phyloP scores from a whole-genome alignment of 768 basidiomycete genomes.

The Boletus barrowsii region DNA sequence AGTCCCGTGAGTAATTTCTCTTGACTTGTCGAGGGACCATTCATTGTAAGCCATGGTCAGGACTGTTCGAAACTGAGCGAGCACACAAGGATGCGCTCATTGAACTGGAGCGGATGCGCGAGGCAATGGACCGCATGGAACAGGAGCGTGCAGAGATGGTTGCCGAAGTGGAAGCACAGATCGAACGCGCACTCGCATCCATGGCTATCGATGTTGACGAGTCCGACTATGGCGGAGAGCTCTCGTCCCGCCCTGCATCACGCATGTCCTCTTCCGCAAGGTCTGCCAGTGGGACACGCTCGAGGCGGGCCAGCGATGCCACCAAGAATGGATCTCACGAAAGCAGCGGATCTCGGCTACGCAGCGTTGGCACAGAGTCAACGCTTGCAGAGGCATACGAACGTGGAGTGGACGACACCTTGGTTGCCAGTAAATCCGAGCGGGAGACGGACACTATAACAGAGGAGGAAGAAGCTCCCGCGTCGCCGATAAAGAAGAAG shows the following conservation, averaged over 20 bases:
- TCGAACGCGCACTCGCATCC: constrained; percentile 79
- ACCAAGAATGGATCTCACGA: constrained; percentile 37
- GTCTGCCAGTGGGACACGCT: constrained; percentile 44
- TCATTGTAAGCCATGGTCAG: constrained; percentile 35
- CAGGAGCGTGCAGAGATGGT: constrained; percentile 85
- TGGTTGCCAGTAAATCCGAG: constrained; percentile 35
- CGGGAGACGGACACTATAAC: constrained; percentile 52
- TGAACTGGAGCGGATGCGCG: constrained; percentile 83
- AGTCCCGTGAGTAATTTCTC: constrained; percentile 57
- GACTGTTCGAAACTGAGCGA: constrained; percentile 75
- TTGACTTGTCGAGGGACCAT: not conserved
- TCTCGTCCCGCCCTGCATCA: constrained; percentile 64
- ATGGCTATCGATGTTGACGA: constrained; percentile 78
- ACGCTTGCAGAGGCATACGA: constrained; percentile 71
- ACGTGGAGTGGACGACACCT: constrained; percentile 39
- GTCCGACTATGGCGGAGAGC: constrained; percentile 59
- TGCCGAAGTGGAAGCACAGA: constrained; percentile 90
- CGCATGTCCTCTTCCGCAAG: constrained; percentile 59
- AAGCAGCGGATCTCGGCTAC: constrained; percentile 40
- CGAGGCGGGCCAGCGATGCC: constrained; percentile 61
- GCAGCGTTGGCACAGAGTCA: constrained; percentile 76
- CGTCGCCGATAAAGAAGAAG: constrained; percentile 57
- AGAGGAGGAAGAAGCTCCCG: constrained; percentile 52
- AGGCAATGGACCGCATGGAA: constrained; percentile 85
- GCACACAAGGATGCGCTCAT: constrained; percentile 76